Percentiles rank a stretch among this genome's conserved stretches.
Evolutionary conservation across 2,329 filamentous ascomycete species (phyloP).

Genomic region (Dryadomyces quercus-mongolicae): DNA sequence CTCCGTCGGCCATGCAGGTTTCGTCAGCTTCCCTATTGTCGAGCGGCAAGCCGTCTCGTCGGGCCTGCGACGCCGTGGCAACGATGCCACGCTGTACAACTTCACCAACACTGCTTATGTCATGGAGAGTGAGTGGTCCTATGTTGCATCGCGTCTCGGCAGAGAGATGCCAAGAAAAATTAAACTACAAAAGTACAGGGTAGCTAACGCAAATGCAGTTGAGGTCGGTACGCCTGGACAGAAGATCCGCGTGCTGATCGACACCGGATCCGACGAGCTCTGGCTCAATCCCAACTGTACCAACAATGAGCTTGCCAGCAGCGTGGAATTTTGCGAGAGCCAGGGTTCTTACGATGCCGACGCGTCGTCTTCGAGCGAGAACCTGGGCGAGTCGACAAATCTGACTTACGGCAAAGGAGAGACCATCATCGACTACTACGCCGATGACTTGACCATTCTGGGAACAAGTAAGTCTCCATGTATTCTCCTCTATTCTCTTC

Average conservation of each 20-base stretch:
- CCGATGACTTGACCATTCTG: conserved; percentile 23
- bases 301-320: conserved; percentile 21
- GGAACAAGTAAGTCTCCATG: conserved; percentile 10
- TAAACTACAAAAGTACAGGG: too few relatives aligned
- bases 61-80: not conserved
- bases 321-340: conserved; percentile 24
- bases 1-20: not conserved
- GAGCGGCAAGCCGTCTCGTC: not conserved
- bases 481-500: not conserved
- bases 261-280: conserved; percentile 43
- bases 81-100: conserved; percentile 8
- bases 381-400: conserved; percentile 16
- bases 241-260: conserved; percentile 34
- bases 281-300: conserved; percentile 48
- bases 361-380: conserved; percentile 21
- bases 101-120: conserved; percentile 10
- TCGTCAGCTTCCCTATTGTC: conserved; percentile 3
- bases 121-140: conserved; percentile 6
- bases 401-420: conserved; percentile 33
- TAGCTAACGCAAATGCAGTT: conserved; percentile 15
- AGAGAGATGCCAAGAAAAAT: too few relatives aligned
- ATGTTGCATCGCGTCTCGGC: too few relatives aligned
- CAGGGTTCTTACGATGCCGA: conserved; percentile 26
- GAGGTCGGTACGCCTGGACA: conserved; percentile 37
- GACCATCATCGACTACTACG: conserved; percentile 28